Evolutionary conservation across 306 rosid genomes (phyloP), one percentile per base, ranked within the genome.

Genomic region (Cucumis cinereus): DNA sequence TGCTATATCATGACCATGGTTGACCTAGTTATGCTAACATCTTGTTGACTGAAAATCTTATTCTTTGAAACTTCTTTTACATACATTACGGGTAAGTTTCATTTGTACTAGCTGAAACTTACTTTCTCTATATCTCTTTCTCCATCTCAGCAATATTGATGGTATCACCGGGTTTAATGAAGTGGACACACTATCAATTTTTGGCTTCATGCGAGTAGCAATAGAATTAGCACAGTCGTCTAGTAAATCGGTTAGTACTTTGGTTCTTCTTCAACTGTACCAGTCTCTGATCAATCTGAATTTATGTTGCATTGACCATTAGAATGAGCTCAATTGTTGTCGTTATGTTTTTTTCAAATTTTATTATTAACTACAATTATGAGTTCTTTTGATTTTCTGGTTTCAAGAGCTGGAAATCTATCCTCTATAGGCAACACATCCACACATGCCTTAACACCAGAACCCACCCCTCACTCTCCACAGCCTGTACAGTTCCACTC

Each of bases 91-190:
- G 78, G 70, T 19, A 35, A 45, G 23, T 76, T 26, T 67, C 43
- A 38, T 62, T 38, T 54, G 3, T 77, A 57, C 26, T 74, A 74
- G 23, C 41, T 70, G 74, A 35, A 64, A 82, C 68, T 75, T 71
- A 40, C 79, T 66, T 59, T 59, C 74, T 43, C 38, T 66, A 71
- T 59, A 64, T 82, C 36, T 80, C 77, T 59, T 66, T 81, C 79
- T 73, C 57, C 61, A 81, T 77, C 77, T 53, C 90, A 92, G 99
- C 79, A 86, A 75, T 76, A 88, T 92, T 73, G 93, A 92, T 73
- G 99, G 99, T 79, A 89, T 94, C 78, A 82, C 92, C 57, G 99
- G 97, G 74, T 92, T 94, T 83, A 74, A 79, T 6, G 84, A 85
- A 78, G 93, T 84, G 82, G 91, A 92, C 63, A 77, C 90, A 0